Percentiles rank a stretch among this genome's conserved stretches.
phyloP scores from a whole-genome alignment of 2,329 filamentous ascomycete species.

The Drechmeria coniospora region DNA sequence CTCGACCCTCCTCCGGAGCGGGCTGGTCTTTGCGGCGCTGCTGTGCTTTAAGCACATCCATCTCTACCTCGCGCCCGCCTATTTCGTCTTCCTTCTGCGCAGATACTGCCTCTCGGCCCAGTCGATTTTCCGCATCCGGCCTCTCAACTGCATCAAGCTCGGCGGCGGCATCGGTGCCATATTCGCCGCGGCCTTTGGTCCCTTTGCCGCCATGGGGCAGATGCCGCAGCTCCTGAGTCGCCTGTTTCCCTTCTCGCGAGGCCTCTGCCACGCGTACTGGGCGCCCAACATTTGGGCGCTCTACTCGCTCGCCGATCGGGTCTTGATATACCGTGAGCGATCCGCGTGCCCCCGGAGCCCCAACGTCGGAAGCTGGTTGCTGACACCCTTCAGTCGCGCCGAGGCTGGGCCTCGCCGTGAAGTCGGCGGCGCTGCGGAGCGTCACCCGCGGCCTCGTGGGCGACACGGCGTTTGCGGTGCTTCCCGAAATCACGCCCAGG shows the following conservation, averaged over 20 bases:
- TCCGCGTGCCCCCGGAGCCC: not conserved
- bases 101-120: conserved; percentile 71
- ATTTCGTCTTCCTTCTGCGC: conserved; percentile 85
- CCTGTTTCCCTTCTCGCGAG: conserved; percentile 85
- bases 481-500: conserved; percentile 71
- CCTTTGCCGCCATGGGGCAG: conserved; percentile 70
- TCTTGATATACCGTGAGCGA: conserved; percentile 61
- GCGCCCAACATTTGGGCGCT: conserved; percentile 94
- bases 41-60: conserved; percentile 98
- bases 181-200: conserved; percentile 72
- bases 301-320: conserved; percentile 79
- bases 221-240: conserved; percentile 69
- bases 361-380: not conserved
- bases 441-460: conserved; percentile 88
- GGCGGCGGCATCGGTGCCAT: conserved; percentile 56
- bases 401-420: conserved; percentile 57
- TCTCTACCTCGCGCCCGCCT: conserved; percentile 87
- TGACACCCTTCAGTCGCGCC: conserved; percentile 50
- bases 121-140: conserved; percentile 59
- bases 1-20: conserved; percentile 62
- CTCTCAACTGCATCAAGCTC: conserved; percentile 71
- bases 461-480: conserved; percentile 82
- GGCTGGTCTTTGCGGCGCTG: conserved; percentile 67
- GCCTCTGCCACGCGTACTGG: conserved; percentile 96
- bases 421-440: conserved; percentile 63